Evolutionary conservation across 805 yeast genomes (phyloP).

Genomic region (Komagataella pastoris): DNA sequence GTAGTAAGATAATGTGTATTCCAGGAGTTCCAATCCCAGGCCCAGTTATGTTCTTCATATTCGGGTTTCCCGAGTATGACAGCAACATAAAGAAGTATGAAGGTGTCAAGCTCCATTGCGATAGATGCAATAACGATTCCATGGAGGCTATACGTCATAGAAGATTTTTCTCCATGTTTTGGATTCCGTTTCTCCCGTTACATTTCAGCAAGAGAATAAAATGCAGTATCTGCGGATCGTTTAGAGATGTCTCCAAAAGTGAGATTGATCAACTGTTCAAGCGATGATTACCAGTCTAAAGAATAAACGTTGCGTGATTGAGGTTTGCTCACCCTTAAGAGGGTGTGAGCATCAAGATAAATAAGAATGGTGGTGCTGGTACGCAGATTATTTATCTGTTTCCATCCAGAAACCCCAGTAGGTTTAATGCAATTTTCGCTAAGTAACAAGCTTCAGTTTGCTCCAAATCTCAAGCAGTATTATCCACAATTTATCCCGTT

Average conservation of each 20-base stretch:
- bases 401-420: not conserved
- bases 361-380: not conserved
- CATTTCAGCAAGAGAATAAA: conserved; percentile 10
- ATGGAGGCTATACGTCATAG: conserved; percentile 11
- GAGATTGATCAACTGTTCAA: conserved; percentile 3
- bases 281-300: not conserved
- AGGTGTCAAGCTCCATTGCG: conserved; percentile 8
- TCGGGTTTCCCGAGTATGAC: not conserved
- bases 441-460: not conserved
- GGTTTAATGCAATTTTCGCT: not conserved
- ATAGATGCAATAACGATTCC: conserved; percentile 14
- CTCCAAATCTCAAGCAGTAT: not conserved
- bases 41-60: not conserved
- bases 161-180: conserved; percentile 12
- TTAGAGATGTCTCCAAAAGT: conserved; percentile 2
- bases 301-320: not conserved
- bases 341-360: not conserved
- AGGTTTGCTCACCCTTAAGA: not conserved
- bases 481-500: not conserved
- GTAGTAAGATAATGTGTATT: not conserved
- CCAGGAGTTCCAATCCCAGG: not conserved
- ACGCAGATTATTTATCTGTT: not conserved
- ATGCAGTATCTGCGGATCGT: conserved; percentile 12
- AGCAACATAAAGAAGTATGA: not conserved
- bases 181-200: conserved; percentile 14